Percentiles rank a stretch among this genome's conserved stretches.
These are phyloP conservation scores for Myotisia sp. DNA, from an alignment of 2,329 filamentous ascomycete genomes.

Conservation along the genomic window DNA sequence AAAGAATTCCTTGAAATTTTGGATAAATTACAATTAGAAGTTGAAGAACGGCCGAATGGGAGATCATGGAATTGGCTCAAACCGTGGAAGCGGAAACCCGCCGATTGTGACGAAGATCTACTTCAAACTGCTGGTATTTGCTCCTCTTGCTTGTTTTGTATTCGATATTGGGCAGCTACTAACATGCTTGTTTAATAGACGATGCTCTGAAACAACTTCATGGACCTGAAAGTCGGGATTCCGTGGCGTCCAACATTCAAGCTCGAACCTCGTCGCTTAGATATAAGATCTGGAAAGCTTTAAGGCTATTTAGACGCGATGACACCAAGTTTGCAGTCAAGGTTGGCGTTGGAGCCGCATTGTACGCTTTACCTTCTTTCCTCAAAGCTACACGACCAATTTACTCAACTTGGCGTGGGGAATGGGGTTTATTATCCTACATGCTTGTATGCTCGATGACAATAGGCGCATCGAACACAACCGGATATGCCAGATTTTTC, in stretches of 20 bases:
- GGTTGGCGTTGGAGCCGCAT: constrained; percentile 73
- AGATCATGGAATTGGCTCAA: constrained; percentile 74
- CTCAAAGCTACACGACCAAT: constrained; percentile 60
- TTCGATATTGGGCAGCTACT: too few relatives aligned
- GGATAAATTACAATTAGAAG: constrained; percentile 62
- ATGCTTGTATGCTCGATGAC: constrained; percentile 99
- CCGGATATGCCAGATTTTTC: constrained; percentile 69
- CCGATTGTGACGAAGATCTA: too few relatives aligned
- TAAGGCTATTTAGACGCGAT: constrained; percentile 46
- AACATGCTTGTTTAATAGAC: too few relatives aligned
- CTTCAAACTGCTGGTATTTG: too few relatives aligned
- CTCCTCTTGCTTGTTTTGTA: too few relatives aligned
- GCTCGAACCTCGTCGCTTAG: constrained; percentile 25
- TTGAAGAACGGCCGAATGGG: constrained; percentile 46
- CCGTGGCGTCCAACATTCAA: constrained; percentile 12
- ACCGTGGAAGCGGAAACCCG: constrained; percentile 48
- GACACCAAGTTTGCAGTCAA: constrained; percentile 75
- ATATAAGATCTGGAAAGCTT: constrained; percentile 41
- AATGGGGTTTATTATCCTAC: constrained; percentile 93
- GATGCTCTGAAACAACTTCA: constrained; percentile 6
- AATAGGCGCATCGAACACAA: constrained; percentile 88
- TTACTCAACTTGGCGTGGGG: constrained; percentile 80
- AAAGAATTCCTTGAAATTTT: constrained; percentile 67
- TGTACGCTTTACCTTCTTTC: constrained; percentile 84
- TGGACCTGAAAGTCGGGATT: not conserved